Evolutionary conservation across 371 early-diverging fungal species (phyloP).

Genomic region (Syncephalis plumigaleata): DNA sequence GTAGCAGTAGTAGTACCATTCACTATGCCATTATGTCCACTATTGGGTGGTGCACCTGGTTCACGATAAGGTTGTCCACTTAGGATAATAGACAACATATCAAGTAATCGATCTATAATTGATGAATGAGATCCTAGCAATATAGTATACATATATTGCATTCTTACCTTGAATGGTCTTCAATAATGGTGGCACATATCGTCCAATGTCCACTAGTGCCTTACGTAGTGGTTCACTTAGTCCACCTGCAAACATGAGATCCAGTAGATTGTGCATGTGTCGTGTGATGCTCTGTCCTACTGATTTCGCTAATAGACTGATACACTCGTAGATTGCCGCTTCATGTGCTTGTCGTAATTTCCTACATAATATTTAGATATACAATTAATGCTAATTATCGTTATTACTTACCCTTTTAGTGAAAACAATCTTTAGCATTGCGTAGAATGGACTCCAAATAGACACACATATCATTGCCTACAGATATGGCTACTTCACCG

Average conservation of each 20-base stretch:
- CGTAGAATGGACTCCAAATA: slow-evolving; percentile 58
- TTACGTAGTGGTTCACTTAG: slow-evolving; percentile 66
- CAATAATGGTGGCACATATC: slow-evolving; percentile 65
- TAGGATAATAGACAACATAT: slow-evolving; percentile 74
- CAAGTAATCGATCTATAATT: slow-evolving; percentile 57
- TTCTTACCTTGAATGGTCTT: slow-evolving; percentile 73
- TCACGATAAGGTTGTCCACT: slow-evolving; percentile 74
- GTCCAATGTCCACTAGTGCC: slow-evolving; percentile 64
- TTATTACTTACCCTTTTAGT: slow-evolving; percentile 10
- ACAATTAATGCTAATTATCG: background rate
- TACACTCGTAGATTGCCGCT: slow-evolving; percentile 62
- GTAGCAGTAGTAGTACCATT: background rate
- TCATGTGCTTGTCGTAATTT: slow-evolving; percentile 17
- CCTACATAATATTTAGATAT: background rate
- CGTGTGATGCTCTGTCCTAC: slow-evolving; percentile 79
- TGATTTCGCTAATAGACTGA: slow-evolving; percentile 74
- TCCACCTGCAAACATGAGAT: slow-evolving; percentile 81
- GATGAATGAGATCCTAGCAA: background rate
- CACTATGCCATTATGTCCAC: background rate
- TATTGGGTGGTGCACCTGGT: slow-evolving; percentile 50
- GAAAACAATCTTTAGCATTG: slow-evolving; percentile 55
- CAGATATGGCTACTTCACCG: slow-evolving; percentile 71
- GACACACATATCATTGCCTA: slow-evolving; percentile 61
- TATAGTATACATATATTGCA: background rate
- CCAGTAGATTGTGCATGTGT: slow-evolving; percentile 74